Conservation (phyloP, 345 rosid species). For the Brassica cretica region DNA sequence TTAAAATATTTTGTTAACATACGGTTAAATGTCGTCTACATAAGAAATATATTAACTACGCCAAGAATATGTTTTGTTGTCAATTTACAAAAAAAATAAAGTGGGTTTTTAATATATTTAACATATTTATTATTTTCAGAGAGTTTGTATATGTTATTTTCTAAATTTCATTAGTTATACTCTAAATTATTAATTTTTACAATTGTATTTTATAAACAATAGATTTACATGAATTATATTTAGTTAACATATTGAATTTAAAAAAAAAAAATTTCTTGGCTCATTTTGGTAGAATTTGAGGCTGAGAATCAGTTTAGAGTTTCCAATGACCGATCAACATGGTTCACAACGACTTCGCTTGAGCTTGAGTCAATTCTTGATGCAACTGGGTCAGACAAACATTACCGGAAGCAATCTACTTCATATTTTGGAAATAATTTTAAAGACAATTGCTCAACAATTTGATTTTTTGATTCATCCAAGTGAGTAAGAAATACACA, state of each 20-base stretch:
- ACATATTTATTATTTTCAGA: too few relatives aligned
- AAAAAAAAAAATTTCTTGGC: not conserved
- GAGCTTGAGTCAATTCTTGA: slow-evolving; percentile 82
- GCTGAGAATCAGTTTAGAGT: slow-evolving; percentile 86
- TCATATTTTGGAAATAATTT: not conserved
- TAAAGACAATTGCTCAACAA: not conserved
- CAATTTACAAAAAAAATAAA: not conserved
- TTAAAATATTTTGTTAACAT: too few relatives aligned
- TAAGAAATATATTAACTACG: too few relatives aligned
- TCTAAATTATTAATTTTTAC: not conserved
- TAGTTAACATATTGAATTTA: not conserved
- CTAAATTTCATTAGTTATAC: not conserved
- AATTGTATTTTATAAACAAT: not conserved
- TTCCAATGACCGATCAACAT: slow-evolving; percentile 88
- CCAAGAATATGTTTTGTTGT: not conserved
- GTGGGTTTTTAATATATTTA: not conserved
- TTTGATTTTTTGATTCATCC: not conserved
- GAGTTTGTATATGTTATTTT: not conserved
- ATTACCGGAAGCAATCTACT: not conserved
- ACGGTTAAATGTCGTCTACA: not conserved
- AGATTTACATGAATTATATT: too few relatives aligned
- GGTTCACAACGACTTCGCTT: slow-evolving; percentile 90
- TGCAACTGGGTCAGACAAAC: slow-evolving; percentile 16
- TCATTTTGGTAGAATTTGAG: slow-evolving; percentile 57
- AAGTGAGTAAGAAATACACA: not conserved